Percentiles rank a stretch among this genome's conserved stretches.
These are phyloP conservation scores for Ceratocystis lukuohia DNA, from an alignment of 2,329 filamentous ascomycete genomes.

Conservation along the genomic window DNA sequence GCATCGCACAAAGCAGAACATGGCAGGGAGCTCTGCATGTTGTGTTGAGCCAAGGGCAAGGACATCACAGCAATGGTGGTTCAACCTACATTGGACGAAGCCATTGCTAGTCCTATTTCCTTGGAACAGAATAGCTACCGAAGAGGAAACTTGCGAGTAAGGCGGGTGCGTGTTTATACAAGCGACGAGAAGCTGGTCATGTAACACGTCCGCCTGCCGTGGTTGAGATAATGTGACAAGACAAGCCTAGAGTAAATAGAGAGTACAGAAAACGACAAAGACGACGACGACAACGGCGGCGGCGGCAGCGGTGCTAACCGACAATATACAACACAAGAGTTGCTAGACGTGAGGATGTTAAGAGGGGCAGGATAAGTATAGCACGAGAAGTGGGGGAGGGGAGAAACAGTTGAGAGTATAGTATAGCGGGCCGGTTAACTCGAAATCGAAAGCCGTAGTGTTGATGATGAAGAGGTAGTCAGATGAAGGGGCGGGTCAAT, in stretches of 20 bases:
- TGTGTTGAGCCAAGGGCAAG: conserved; percentile 19
- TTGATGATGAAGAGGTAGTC: background rate
- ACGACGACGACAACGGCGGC: background rate
- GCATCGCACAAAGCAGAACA: conserved; percentile 11
- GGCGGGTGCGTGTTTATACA: conserved; percentile 13
- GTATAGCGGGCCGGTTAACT: background rate
- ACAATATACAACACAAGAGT: background rate
- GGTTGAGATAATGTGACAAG: background rate
- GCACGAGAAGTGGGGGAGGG: conserved; percentile 10
- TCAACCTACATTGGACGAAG: conserved; percentile 20
- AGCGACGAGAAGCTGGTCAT: conserved; percentile 1
- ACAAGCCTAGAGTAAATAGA: conserved; percentile 7
- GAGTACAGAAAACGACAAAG: background rate
- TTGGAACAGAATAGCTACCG: conserved; percentile 19
- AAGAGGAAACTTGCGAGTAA: conserved; percentile 17
- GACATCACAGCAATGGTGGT: conserved; percentile 20
- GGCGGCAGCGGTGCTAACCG: background rate
- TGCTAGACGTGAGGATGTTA: conserved; percentile 4
- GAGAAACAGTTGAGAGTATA: conserved; percentile 9
- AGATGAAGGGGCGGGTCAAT: background rate
- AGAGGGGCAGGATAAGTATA: background rate
- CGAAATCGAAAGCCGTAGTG: background rate
- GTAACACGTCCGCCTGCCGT: conserved; percentile 9
- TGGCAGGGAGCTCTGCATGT: background rate
- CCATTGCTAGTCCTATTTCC: conserved; percentile 20